These are phyloP conservation scores for Colletotrichum sidae DNA, from an alignment of 2,329 filamentous ascomycete species.

Conservation along the genomic window DNA sequence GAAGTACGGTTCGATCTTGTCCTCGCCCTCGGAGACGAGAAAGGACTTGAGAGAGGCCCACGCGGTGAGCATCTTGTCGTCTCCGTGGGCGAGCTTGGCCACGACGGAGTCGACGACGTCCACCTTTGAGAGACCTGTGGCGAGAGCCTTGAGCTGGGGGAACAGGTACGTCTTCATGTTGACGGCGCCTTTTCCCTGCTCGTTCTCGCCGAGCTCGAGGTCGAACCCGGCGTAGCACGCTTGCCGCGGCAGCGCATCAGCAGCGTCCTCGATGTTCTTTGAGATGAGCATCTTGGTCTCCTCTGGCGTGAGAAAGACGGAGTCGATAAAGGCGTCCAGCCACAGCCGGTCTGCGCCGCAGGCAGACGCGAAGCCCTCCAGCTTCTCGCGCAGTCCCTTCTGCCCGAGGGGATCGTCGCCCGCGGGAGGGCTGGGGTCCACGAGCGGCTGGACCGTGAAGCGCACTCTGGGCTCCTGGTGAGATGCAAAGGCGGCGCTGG, in stretches of 20 bases:
- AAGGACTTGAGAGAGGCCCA: not conserved
- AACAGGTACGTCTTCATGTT: conserved; percentile 29
- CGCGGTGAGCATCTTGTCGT: not conserved
- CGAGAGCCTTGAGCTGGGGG: conserved; percentile 23
- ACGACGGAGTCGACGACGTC: not conserved
- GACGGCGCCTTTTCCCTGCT: conserved; percentile 9
- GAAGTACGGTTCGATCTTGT: not conserved
- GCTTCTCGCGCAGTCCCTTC: conserved; percentile 21
- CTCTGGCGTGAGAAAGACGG: conserved; percentile 11
- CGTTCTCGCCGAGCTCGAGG: conserved; percentile 8
- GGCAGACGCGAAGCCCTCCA: conserved; percentile 9
- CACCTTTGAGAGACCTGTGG: conserved; percentile 8
- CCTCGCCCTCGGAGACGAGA: not conserved
- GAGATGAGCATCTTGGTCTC: conserved; percentile 11
- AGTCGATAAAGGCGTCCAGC: conserved; percentile 12
- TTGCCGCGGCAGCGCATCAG: conserved; percentile 6
- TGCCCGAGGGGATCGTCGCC: conserved; percentile 5
- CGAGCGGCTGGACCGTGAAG: conserved; percentile 24
- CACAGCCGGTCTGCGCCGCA: conserved; percentile 15
- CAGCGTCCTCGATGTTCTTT: not conserved
- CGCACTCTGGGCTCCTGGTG: conserved; percentile 14
- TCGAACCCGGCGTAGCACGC: conserved; percentile 19
- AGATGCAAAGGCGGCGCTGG: conserved; percentile 23
- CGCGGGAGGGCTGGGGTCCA: not conserved
- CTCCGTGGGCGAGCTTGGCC: conserved; percentile 1